Evolutionary conservation across 805 yeast species (phyloP).

Genomic region (Starmerella etchellsii): DNA sequence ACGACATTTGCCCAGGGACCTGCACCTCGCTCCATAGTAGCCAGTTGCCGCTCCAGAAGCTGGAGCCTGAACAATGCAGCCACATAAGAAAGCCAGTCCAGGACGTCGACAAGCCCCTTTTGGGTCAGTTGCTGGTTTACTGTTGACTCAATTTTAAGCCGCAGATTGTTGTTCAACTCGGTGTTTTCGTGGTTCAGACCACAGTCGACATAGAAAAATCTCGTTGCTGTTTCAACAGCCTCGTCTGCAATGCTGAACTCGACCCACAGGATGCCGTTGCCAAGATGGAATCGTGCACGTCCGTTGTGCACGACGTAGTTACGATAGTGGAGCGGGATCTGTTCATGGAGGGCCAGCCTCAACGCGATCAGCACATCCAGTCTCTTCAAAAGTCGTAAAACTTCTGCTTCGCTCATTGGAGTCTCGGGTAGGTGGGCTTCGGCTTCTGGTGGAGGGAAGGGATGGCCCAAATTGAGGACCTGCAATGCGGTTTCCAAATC

Average conservation of each 20-base stretch:
- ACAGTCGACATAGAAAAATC: constrained; percentile 69
- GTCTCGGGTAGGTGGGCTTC: constrained; percentile 33
- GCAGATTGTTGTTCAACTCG: constrained; percentile 20
- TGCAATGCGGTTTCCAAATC: constrained; percentile 80
- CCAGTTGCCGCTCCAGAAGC: constrained; percentile 45
- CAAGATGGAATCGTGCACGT: constrained; percentile 48
- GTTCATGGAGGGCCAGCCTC: constrained; percentile 50
- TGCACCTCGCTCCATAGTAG: constrained; percentile 31
- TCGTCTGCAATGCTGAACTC: constrained; percentile 67
- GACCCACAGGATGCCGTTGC: constrained; percentile 50
- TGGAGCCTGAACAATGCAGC: constrained; percentile 54
- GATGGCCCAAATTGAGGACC: constrained; percentile 65
- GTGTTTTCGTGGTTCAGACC: constrained; percentile 36
- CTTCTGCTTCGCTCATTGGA: constrained; percentile 41
- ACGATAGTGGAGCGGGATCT: constrained; percentile 51
- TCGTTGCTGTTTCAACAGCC: constrained; percentile 37
- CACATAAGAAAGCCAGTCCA: constrained; percentile 45
- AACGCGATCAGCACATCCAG: constrained; percentile 62
- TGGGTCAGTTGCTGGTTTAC: constrained; percentile 41
- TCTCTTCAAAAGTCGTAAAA: constrained; percentile 49
- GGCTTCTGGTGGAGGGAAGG: constrained; percentile 44
- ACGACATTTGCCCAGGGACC: constrained; percentile 49
- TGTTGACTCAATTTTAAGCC: constrained; percentile 38
- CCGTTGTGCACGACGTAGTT: constrained; percentile 64
- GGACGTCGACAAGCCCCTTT: constrained; percentile 39